Evolutionary conservation across 495 filamentous ascomycete species (phyloP).

Genomic region (Rhypophila decipiens): DNA sequence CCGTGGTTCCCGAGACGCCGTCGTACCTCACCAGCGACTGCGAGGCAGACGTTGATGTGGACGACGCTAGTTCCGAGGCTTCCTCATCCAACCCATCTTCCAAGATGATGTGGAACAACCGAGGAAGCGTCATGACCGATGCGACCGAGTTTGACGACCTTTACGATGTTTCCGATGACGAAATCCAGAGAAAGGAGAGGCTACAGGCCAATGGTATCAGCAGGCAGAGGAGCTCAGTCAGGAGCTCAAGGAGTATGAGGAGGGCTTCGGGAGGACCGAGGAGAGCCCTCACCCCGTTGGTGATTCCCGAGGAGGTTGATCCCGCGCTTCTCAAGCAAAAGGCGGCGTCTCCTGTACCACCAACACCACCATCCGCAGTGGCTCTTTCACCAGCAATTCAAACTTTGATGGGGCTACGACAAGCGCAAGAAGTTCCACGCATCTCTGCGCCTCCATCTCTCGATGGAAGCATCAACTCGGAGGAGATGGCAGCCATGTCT

Average conservation of each 20-base stretch:
- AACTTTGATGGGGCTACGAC: slow-evolving; percentile 53
- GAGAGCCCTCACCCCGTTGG: slow-evolving; percentile 56
- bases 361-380: slow-evolving; percentile 69
- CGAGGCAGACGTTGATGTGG: slow-evolving; percentile 25
- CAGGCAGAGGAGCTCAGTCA: slow-evolving; percentile 26
- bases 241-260: slow-evolving; percentile 19
- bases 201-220: slow-evolving; percentile 28
- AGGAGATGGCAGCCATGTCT: slow-evolving; percentile 72
- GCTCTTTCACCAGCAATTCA: slow-evolving; percentile 70
- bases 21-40: slow-evolving; percentile 27
- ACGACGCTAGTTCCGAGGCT: slow-evolving; percentile 43
- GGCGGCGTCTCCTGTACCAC: slow-evolving; percentile 60
- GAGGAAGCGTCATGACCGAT: slow-evolving; percentile 47
- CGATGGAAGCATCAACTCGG: slow-evolving; percentile 79
- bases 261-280: slow-evolving; percentile 25
- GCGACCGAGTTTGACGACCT: slow-evolving; percentile 73
- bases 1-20: slow-evolving; percentile 41
- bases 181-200: slow-evolving; percentile 24
- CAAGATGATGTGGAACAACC: slow-evolving; percentile 51
- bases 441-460: slow-evolving; percentile 79
- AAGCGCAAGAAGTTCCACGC: slow-evolving; percentile 53
- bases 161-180: slow-evolving; percentile 74
- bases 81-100: slow-evolving; percentile 46
- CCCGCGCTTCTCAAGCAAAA: slow-evolving; percentile 18
- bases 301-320: slow-evolving; percentile 53